Percentiles rank a stretch among this genome's conserved stretches.
phyloP scores from a whole-genome alignment of 495 filamentous ascomycete genomes.

The Hyaloscypha hepaticicola region DNA sequence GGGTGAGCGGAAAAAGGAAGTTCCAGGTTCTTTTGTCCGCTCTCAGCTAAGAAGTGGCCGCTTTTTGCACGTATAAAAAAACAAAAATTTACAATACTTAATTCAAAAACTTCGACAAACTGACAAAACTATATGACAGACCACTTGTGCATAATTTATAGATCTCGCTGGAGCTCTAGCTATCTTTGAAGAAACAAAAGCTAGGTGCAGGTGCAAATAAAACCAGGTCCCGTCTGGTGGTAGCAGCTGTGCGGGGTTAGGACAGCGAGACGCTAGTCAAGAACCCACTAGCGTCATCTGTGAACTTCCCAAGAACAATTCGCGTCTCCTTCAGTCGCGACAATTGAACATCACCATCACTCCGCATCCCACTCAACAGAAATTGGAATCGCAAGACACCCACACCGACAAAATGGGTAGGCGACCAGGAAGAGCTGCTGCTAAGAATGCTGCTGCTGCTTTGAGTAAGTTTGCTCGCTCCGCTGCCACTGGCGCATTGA shows the following conservation, averaged over 20 bases:
- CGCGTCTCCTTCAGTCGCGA: not conserved
- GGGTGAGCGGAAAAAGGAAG: not conserved
- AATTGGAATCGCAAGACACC: not conserved
- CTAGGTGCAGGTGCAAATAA: too few relatives aligned
- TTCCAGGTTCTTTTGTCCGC: not conserved
- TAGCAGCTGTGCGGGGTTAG: too few relatives aligned
- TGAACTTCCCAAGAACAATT: not conserved
- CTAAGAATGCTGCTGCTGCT: constrained; percentile 45
- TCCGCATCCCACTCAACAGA: not conserved
- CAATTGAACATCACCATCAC: not conserved
- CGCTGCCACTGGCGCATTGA: constrained; percentile 14
- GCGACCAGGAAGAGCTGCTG: constrained; percentile 45
- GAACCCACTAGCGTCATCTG: not conserved
- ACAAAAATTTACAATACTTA: too few relatives aligned
- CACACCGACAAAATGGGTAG: constrained; percentile 24
- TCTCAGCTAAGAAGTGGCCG: not conserved
- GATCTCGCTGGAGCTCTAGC: too few relatives aligned
- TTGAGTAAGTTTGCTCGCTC: constrained; percentile 37
- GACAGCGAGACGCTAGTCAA: too few relatives aligned
- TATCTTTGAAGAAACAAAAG: too few relatives aligned
- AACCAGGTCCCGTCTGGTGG: too few relatives aligned
- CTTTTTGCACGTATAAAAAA: too few relatives aligned
- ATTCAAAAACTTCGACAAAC: too few relatives aligned
- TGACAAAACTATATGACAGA: too few relatives aligned
- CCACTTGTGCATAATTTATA: too few relatives aligned